Conservation (phyloP, 2,329 filamentous ascomycete species). For the Sclerotinia trifoliorum region DNA sequence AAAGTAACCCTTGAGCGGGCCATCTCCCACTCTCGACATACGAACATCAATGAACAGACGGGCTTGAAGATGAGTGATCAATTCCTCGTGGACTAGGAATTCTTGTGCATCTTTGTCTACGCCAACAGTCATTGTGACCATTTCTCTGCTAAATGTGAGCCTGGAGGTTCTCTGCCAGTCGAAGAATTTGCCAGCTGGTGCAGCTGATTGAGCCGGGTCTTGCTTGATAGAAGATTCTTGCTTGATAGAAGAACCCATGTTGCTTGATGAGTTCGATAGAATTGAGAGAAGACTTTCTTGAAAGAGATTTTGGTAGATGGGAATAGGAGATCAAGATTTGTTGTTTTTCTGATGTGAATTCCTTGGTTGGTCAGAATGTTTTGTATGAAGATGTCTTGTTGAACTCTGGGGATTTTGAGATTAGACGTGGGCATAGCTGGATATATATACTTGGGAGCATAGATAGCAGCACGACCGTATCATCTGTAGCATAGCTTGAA, state of each 20-base stretch:
- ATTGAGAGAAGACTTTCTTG: too few species aligned
- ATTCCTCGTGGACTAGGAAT: not conserved
- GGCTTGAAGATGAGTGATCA: not conserved
- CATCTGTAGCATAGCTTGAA: too few species aligned
- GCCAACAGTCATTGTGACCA: not conserved
- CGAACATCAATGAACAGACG: not conserved
- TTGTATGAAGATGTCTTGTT: too few species aligned
- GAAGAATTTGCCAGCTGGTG: not conserved
- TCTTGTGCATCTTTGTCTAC: not conserved
- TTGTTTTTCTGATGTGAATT: too few species aligned
- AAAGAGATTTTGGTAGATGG: too few species aligned
- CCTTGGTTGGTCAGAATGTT: too few species aligned
- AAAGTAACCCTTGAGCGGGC: not conserved
- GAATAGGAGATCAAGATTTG: too few species aligned
- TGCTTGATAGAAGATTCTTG: not conserved
- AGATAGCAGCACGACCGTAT: too few species aligned
- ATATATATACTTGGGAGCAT: too few species aligned
- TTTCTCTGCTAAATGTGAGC: not conserved
- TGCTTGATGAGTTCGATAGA: not conserved
- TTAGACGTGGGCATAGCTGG: too few species aligned
- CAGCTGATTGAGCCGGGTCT: not conserved
- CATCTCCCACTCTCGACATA: not conserved
- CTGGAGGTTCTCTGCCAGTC: not conserved
- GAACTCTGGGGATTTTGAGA: too few species aligned
- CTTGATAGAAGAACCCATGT: not conserved